Base-by-base conservation (phyloP, 495 filamentous ascomycete genomes). In the Aspergillus cristatus region DNA sequence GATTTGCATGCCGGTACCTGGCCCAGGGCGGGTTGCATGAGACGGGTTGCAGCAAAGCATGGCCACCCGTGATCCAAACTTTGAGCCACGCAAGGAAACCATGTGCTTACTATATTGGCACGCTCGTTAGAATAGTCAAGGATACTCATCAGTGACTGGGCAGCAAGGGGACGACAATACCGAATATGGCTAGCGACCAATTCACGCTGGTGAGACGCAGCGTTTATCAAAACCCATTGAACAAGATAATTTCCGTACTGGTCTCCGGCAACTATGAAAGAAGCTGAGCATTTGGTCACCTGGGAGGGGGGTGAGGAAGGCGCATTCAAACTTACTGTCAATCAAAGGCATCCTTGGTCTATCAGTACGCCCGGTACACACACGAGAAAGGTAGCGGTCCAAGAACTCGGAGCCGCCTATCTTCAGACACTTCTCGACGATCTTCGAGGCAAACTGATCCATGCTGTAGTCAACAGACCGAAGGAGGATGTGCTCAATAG, bases 201-300 rank as follows among this genome's bases (percentile, higher is more conserved):
- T 53, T 98, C 91, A 44, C 88, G 84, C 54, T 96, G 91, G 47
- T 86, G 84, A 38, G 81, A 69, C 24, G 80, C 77, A 38, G 86
- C 79, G 58, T 96, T 82, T 33, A 84, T 89, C 45, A 98, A 67
- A 53, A 98, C 88, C 75, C 87, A 96, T 58, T 98, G 91, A 40
- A 97, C 86, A 33, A 98, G 74, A 55, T 98, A 98, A 64, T 98
- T 98, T 30, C 91, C 91, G 53, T 96, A 97, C 62, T 98, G 93
- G 53, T 98, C 91, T 44, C 91, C 91, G 38, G 91, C 84, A 67
- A 97, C 79, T 84, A 31, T 6, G n/a, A n/a, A 37, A 10, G 3
- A 16, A 24, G 20, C 7, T 32, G 74, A 52, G 74, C 54, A 11
- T 42, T 24, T 2, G 33, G 8, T 8, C 20, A 24, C 8, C 7